These are phyloP conservation scores for Globisporangium paddicum DNA, from an alignment of 352 stramenopile genomes.

Conservation along the genomic window DNA sequence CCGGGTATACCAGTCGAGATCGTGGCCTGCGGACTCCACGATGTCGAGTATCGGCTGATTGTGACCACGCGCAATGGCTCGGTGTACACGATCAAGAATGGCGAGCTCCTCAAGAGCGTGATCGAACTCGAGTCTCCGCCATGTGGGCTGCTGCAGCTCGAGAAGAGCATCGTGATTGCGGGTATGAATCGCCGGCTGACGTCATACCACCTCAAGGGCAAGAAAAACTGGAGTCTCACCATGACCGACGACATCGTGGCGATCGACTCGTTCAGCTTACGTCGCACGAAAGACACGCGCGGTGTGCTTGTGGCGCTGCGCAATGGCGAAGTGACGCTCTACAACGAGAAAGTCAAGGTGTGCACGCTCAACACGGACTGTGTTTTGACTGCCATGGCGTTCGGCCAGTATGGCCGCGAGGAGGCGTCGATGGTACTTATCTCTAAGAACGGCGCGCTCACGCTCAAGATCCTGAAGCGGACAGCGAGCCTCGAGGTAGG, in stretches of 20 bases:
- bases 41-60: slow-evolving; percentile 86
- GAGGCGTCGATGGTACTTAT: slow-evolving; percentile 82
- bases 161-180: slow-evolving; percentile 85
- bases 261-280: slow-evolving; percentile 69
- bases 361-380: slow-evolving; percentile 64
- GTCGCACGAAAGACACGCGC: slow-evolving; percentile 68
- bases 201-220: slow-evolving; percentile 88
- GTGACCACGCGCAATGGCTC: slow-evolving; percentile 82
- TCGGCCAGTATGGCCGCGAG: slow-evolving; percentile 87
- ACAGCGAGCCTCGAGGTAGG: slow-evolving; percentile 76
- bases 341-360: slow-evolving; percentile 87
- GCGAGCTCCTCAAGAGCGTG: slow-evolving; percentile 76
- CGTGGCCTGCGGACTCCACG: slow-evolving; percentile 58
- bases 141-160: slow-evolving; percentile 69
- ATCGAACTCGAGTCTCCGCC: slow-evolving; percentile 85
- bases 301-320: slow-evolving; percentile 81
- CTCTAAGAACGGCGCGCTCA: slow-evolving; percentile 72
- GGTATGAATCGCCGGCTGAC: slow-evolving; percentile 85
- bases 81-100: slow-evolving; percentile 91
- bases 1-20: slow-evolving; percentile 74
- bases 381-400: slow-evolving; percentile 72
- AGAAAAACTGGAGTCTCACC: slow-evolving; percentile 88
- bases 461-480: slow-evolving; percentile 87
- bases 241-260: slow-evolving; percentile 84
- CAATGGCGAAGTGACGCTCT: slow-evolving; percentile 83